Percentiles rank a stretch among this genome's conserved stretches.
Evolutionary conservation across 306 rosid genomes (phyloP).

Genomic region (Gynostemma pentaphyllum): DNA sequence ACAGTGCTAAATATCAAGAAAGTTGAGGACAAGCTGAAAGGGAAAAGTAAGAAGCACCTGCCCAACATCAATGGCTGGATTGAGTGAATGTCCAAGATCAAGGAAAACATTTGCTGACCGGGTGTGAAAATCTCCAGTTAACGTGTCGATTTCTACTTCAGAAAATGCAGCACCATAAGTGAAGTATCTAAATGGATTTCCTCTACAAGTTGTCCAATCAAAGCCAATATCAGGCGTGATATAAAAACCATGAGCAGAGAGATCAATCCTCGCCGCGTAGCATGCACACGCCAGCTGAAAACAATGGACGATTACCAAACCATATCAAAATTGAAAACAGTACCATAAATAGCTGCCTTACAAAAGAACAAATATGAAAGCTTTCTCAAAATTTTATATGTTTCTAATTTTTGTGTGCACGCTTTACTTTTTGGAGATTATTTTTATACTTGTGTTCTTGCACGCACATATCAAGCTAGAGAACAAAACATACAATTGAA

Average conservation of each 20-base stretch:
- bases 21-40: neutral
- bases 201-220: conserved; percentile 75
- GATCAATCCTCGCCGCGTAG: conserved; percentile 74
- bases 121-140: conserved; percentile 94
- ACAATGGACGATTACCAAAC: conserved; percentile 13
- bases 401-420: too few relatives aligned
- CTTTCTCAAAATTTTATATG: too few relatives aligned
- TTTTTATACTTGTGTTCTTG: too few relatives aligned
- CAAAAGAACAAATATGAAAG: neutral
- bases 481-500: too few relatives aligned
- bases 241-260: conserved; percentile 93
- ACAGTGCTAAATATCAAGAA: neutral
- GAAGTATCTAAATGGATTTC: conserved; percentile 71
- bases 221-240: conserved; percentile 75
- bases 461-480: too few relatives aligned
- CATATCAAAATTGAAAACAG: conserved; percentile 9
- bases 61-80: conserved; percentile 91
- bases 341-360: neutral
- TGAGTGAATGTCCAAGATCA: conserved; percentile 85
- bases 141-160: conserved; percentile 90
- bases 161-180: conserved; percentile 94
- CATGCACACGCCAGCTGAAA: conserved; percentile 75
- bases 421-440: too few relatives aligned
- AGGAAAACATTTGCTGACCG: conserved; percentile 52
- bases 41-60: conserved; percentile 37